Conservation (phyloP, 371 early-diverging fungal species). For the Phascolomyces articulosus region DNA sequence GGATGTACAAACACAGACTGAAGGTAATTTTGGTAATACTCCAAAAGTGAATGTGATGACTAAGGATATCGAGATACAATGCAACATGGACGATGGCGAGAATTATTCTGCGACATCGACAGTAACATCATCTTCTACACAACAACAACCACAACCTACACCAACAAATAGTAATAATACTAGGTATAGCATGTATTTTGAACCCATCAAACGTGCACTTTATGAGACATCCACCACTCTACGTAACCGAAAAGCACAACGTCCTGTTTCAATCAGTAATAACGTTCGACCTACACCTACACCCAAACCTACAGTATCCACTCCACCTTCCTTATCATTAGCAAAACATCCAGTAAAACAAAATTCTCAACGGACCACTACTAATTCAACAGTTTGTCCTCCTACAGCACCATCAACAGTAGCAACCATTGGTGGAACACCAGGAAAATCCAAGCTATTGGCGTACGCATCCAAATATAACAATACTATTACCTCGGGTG, state of each 20-base stretch:
- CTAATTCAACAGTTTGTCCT: background rate
- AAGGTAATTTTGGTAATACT: background rate
- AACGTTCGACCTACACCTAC: background rate
- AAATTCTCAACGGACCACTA: background rate
- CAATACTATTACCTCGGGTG: too few species aligned
- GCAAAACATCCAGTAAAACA: background rate
- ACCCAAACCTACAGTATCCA: background rate
- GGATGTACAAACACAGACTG: background rate
- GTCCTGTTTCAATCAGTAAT: background rate
- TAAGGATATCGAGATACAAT: background rate
- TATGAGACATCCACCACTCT: background rate
- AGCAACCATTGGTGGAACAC: background rate
- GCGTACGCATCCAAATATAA: background rate
- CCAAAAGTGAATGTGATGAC: background rate
- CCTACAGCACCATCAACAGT: too few species aligned
- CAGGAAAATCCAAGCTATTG: background rate
- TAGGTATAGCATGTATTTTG: background rate
- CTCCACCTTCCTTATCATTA: background rate
- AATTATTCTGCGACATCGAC: too few species aligned
- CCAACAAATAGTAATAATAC: background rate
- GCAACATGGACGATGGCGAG: background rate
- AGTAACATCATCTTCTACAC: background rate
- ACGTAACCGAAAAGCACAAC: background rate
- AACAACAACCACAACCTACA: background rate
- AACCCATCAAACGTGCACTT: background rate